Percentiles rank a stretch among this genome's conserved stretches.
These are phyloP conservation scores for Tylopilus sp. DNA, from an alignment of 768 basidiomycete genomes.

Conservation along the genomic window DNA sequence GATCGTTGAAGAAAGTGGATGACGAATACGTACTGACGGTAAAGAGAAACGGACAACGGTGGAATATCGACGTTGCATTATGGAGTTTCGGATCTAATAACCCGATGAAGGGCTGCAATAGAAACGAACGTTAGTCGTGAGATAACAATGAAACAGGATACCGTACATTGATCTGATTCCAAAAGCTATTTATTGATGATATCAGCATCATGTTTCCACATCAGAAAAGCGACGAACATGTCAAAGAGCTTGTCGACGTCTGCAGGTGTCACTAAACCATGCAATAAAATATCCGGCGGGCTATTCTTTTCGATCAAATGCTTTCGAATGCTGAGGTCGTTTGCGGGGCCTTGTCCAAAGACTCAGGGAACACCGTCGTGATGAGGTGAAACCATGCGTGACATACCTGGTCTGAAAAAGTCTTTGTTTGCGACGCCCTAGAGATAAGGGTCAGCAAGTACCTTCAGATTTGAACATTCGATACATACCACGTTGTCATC, in stretches of 20 bases:
- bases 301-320: slow-evolving; percentile 73
- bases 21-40: slow-evolving; percentile 63
- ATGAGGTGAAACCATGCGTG: not conserved
- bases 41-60: slow-evolving; percentile 86
- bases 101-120: slow-evolving; percentile 56
- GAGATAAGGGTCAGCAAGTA: not conserved
- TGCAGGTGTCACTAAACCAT: slow-evolving; percentile 70
- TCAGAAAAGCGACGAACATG: slow-evolving; percentile 49
- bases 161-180: slow-evolving; percentile 62
- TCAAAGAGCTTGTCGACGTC: slow-evolving; percentile 84
- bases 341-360: slow-evolving; percentile 54
- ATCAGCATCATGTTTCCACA: not conserved
- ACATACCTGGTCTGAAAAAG: slow-evolving; percentile 73
- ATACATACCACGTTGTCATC: slow-evolving; percentile 60
- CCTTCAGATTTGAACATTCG: slow-evolving; percentile 10
- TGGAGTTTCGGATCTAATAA: slow-evolving; percentile 80
- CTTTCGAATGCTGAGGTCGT: slow-evolving; percentile 65
- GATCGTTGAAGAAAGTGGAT: not conserved
- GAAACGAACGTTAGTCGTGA: slow-evolving; percentile 1
- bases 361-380: not conserved
- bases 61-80: slow-evolving; percentile 73
- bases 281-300: slow-evolving; percentile 78
- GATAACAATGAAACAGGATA: not conserved
- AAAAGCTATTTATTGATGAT: slow-evolving; percentile 54
- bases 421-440: slow-evolving; percentile 79